A percentile compares a stretch with the other conserved stretches of the same genome.
Evolutionary conservation across 2,329 filamentous ascomycete genomes (phyloP).

Genomic region (Emergomyces pasteurianus): DNA sequence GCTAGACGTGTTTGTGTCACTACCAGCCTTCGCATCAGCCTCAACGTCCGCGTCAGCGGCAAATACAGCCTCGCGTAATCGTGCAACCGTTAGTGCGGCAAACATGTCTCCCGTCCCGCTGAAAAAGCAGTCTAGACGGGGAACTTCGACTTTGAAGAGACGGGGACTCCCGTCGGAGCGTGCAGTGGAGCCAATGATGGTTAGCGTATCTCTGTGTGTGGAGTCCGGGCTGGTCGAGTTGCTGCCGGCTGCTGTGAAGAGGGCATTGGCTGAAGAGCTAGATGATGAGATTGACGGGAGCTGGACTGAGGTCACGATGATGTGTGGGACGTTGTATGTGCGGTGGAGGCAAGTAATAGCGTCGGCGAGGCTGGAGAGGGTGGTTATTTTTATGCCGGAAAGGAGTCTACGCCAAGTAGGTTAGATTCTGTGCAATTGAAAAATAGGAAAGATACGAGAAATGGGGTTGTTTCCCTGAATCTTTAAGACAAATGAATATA

Average conservation of each 20-base stretch:
- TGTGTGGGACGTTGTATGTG: slow-evolving; percentile 65
- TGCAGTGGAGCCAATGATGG: slow-evolving; percentile 66
- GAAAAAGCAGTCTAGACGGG: slow-evolving; percentile 84
- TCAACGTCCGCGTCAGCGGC: slow-evolving; percentile 22
- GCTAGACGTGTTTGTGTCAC: not conserved
- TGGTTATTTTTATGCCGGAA: slow-evolving; percentile 70
- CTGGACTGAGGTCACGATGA: slow-evolving; percentile 84
- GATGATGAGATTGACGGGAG: slow-evolving; percentile 45
- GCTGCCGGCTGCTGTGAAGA: slow-evolving; percentile 12
- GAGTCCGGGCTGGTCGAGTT: slow-evolving; percentile 25
- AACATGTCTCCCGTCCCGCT: slow-evolving; percentile 98
- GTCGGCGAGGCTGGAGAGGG: slow-evolving; percentile 57
- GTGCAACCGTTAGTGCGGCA: slow-evolving; percentile 75
- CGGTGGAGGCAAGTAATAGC: slow-evolving; percentile 70
- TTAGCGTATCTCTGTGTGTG: slow-evolving; percentile 37
- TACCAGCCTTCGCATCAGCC: not conserved
- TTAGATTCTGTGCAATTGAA: slow-evolving; percentile 1
- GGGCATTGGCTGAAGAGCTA: slow-evolving; percentile 22
- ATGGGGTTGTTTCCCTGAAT: not conserved
- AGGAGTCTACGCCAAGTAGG: slow-evolving; percentile 48
- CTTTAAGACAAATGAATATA: not conserved
- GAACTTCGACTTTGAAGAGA: slow-evolving; percentile 80
- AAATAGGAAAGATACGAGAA: not conserved
- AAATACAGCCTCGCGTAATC: slow-evolving; percentile 70
- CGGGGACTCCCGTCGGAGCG: slow-evolving; percentile 52